A percentile compares a stretch with the other conserved stretches of the same genome.
Conservation (phyloP, 176 grass and related monocot genomes). For the Poa pratensis region DNA sequence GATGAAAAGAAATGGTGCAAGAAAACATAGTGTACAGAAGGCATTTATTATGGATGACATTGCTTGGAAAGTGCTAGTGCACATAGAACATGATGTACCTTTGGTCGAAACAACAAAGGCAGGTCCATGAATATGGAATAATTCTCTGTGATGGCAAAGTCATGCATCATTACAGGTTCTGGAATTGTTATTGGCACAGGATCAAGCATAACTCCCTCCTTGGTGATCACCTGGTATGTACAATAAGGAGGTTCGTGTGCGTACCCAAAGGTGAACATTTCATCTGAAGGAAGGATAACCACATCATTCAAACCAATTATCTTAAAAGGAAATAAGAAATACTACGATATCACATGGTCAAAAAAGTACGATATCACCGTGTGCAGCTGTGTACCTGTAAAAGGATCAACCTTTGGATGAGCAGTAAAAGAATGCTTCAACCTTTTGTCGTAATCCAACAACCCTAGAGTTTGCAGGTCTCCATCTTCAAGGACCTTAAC, state of each 20-base stretch:
- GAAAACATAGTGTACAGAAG: background rate
- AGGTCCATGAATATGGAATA: conserved; percentile 98
- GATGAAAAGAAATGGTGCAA: background rate
- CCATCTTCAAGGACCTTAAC: conserved; percentile 97
- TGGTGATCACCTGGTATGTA: conserved; percentile 93
- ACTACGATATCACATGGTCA: too few species aligned
- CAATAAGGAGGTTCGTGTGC: conserved; percentile 84
- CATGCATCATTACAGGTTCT: conserved; percentile 97
- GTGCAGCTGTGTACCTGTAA: conserved; percentile 61
- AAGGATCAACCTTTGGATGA: conserved; percentile 96
- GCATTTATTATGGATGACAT: background rate
- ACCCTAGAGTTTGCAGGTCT: conserved; percentile 92
- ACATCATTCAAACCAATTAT: conserved; percentile 13
- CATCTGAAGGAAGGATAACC: conserved; percentile 61
- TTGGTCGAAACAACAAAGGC: conserved; percentile 84
- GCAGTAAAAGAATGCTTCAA: conserved; percentile 94
- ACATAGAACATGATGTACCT: conserved; percentile 52
- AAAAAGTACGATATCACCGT: background rate
- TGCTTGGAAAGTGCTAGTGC: background rate
- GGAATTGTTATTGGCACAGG: conserved; percentile 98
- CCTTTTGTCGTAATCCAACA: conserved; percentile 94
- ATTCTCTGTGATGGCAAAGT: conserved; percentile 97
- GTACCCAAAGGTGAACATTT: conserved; percentile 99
- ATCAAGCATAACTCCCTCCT: conserved; percentile 92
- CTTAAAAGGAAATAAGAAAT: background rate